Evolutionary conservation across 306 rosid genomes (phyloP).

Genomic region (Carpinus viminea): DNA sequence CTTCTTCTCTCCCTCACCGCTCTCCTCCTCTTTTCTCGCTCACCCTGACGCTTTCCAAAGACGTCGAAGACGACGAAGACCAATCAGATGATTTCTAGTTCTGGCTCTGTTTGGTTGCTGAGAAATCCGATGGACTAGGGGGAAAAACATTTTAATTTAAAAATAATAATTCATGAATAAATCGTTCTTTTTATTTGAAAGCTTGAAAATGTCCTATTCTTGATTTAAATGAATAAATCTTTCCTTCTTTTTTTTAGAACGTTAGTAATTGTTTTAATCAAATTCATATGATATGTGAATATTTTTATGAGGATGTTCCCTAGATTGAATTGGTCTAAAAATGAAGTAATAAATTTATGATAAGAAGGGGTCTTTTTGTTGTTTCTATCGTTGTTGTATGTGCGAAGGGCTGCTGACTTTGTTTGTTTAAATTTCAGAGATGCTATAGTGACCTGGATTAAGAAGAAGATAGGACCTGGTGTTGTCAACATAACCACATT

Average conservation of each 20-base stretch:
- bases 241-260: too few relatives aligned
- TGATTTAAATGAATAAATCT: neutral
- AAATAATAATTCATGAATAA: neutral
- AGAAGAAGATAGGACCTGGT: conserved; percentile 96
- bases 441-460: conserved; percentile 85
- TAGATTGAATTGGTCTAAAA: neutral
- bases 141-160: neutral
- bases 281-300: too few relatives aligned
- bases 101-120: neutral
- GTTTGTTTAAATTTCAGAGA: conserved; percentile 49
- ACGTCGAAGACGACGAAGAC: conserved; percentile 53
- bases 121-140: neutral
- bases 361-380: neutral
- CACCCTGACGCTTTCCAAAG: conserved; percentile 40
- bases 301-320: neutral
- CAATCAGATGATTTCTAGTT: conserved; percentile 30
- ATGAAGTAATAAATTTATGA: neutral
- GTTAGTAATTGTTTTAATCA: neutral
- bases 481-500: conserved; percentile 68
- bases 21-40: conserved; percentile 70
- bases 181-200: neutral
- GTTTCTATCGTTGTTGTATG: neutral
- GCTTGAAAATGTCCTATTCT: too few relatives aligned
- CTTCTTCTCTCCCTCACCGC: conserved; percentile 50
- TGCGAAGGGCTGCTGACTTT: conserved; percentile 17